Evolutionary conservation across 306 rosid species (phyloP).

Genomic region (Quercus aquifolioides): DNA sequence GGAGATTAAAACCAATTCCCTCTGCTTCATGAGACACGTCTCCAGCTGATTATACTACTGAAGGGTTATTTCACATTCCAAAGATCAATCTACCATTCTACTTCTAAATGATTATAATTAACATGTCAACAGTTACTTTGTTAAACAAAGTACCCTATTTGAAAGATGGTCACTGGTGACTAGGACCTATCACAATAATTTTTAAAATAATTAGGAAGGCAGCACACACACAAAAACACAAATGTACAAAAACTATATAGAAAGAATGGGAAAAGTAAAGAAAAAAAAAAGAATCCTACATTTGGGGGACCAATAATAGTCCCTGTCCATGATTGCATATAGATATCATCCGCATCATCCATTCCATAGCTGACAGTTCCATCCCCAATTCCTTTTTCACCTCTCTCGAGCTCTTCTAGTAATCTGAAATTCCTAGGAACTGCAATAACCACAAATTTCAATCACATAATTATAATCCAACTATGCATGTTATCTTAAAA

Average conservation of each 20-base stretch:
- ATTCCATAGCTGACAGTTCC: constrained; percentile 99
- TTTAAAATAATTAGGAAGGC: background rate
- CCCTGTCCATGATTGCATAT: constrained; percentile 97
- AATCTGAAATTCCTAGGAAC: constrained; percentile 96
- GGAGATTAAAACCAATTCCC: too few relatives aligned
- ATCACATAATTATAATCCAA: background rate
- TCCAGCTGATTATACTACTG: too few relatives aligned
- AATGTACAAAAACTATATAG: background rate
- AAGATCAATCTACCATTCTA: background rate
- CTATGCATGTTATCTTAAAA: background rate
- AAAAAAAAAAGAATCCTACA: constrained; percentile 40
- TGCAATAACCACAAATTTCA: constrained; percentile 26
- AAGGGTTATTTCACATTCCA: background rate
- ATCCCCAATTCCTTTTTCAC: constrained; percentile 98
- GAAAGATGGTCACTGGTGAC: background rate
- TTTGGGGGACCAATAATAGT: constrained; percentile 94
- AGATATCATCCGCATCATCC: constrained; percentile 97
- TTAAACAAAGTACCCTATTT: background rate
- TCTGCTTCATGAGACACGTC: too few relatives aligned
- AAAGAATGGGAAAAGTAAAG: background rate
- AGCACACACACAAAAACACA: background rate
- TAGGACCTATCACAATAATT: background rate
- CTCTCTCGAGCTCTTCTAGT: constrained; percentile 98
- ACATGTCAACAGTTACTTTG: background rate
- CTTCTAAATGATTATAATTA: background rate